Evolutionary conservation across 1,284 basidiomycete species (phyloP), one percentile per base, ranked within the genome.

Genomic region (Coniferiporia sulphurascens): DNA sequence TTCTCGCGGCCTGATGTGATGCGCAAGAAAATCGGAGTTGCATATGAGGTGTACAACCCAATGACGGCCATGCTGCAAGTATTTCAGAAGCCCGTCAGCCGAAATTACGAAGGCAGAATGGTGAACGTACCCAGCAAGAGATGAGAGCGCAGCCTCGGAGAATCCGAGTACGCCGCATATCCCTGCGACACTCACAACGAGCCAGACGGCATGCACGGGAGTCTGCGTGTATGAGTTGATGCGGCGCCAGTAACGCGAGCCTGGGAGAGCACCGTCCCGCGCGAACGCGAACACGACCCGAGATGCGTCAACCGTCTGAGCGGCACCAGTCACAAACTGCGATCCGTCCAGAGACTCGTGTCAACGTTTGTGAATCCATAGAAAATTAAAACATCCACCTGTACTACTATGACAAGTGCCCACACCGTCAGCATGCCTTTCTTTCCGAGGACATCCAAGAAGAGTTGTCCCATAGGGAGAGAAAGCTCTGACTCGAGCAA

Each of bases 221-320:
- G 87, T 89, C 63, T 81, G 79, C 6, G 85, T 87, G 60, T 69
- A 66, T 6, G 55, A 66, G 63, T 85, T 85, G 53, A 89, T 77
- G 57, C 70, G 72, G 65, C 86, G 86, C 85, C 84, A 85, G 75
- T 77, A 84, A 12, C 77, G 76, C 19, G 87, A 88, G 8, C 85
- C 84, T 3, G 87, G 87, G 5, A 89, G 76, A 5, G 86, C 87
- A 62, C 86, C 81, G 64, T 89, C 87, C 38, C 87, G 75, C 21
- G 86, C 84, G 66, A 89, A 89, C 9, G 86, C 86, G 63, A 87
- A 89, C 49, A 87, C 78, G 10, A 87, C 86, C 8, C 87, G 82
- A 43, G 86, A 89, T 15, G 87, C 87, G 67, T 87, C 86, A 15
- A 89, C 84, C 12, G 79, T 81, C 70, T 89, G 86, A n/a, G 86